A percentile compares a stretch with the other conserved stretches of the same genome.
Evolutionary conservation across 177 flowering plant genomes (phyloP).

Genomic region (Telopea speciosissima): DNA sequence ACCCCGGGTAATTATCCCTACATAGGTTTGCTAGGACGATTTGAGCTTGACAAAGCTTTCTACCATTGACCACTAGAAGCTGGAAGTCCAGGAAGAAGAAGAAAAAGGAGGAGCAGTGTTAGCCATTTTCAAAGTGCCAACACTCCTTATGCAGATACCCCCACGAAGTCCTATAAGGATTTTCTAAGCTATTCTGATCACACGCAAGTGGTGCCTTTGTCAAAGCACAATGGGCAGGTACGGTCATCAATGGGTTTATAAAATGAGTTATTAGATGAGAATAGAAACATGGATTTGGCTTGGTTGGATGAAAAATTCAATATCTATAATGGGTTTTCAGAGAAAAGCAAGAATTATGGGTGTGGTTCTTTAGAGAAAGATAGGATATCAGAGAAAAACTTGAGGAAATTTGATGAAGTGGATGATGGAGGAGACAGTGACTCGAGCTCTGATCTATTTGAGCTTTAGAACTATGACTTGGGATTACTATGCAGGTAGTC

Average conservation of each 20-base stretch:
- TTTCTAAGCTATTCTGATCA: no score
- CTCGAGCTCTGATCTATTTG: conserved; percentile 85
- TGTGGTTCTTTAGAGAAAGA: conserved; percentile 17
- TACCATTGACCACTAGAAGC: no score
- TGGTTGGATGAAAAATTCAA: conserved; percentile 7
- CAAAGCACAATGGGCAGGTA: conserved; percentile 21
- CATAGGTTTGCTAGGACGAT: no score
- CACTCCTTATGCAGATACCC: conserved; percentile 32
- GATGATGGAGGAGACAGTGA: conserved; percentile 78
- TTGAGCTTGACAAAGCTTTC: no score
- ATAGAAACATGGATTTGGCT: no score
- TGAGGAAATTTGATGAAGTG: conserved; percentile 22
- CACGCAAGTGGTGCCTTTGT: conserved; percentile 17
- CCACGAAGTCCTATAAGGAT: conserved; percentile 45
- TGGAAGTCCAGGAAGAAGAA: conserved; percentile 45
- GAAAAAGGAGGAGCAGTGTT: conserved; percentile 77
- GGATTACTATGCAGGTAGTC: no score
- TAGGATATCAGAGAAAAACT: conserved; percentile 21
- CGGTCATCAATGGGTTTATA: conserved; percentile 13
- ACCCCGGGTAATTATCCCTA: no score
- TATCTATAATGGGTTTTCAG: conserved; percentile 17
- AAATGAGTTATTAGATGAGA: conserved; percentile 9
- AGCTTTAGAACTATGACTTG: conserved; percentile 61
- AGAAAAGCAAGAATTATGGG: conserved; percentile 17
- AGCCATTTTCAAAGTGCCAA: conserved; percentile 50